Evolutionary conservation across 768 basidiomycete species (phyloP).

Genomic region (Suillus fuscotomentosus): DNA sequence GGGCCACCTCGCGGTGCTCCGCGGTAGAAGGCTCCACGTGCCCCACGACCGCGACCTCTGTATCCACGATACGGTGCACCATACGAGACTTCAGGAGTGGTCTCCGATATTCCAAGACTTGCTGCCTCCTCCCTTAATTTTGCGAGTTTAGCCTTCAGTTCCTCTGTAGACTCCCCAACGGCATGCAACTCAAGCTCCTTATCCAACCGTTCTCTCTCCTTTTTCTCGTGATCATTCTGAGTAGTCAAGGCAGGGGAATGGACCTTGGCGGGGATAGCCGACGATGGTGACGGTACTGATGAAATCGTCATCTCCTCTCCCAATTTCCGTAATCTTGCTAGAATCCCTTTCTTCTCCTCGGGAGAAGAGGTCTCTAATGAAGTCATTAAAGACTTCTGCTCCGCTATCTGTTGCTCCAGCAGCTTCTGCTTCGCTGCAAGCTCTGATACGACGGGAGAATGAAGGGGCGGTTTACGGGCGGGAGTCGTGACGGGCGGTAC

Average conservation of each 20-base stretch:
- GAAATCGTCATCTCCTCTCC: slow-evolving; percentile 72
- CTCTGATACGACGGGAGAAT: slow-evolving; percentile 40
- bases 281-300: slow-evolving; percentile 22
- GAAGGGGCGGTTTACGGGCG: slow-evolving; percentile 36
- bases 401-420: slow-evolving; percentile 78
- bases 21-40: slow-evolving; percentile 56
- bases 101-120: slow-evolving; percentile 65
- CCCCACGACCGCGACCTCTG: slow-evolving; percentile 64
- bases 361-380: slow-evolving; percentile 59
- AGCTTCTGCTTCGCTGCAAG: slow-evolving; percentile 75
- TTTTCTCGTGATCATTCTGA: slow-evolving; percentile 46
- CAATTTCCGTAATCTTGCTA: slow-evolving; percentile 72
- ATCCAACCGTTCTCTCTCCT: slow-evolving; percentile 70
- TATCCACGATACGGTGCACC: slow-evolving; percentile 59
- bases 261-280: slow-evolving; percentile 28
- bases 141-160: slow-evolving; percentile 71
- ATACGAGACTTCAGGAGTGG: slow-evolving; percentile 33
- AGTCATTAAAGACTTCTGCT: slow-evolving; percentile 85
- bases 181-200: slow-evolving; percentile 76
- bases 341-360: slow-evolving; percentile 78
- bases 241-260: slow-evolving; percentile 24
- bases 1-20: slow-evolving; percentile 63
- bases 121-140: slow-evolving; percentile 82
- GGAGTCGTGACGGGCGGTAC: slow-evolving; percentile 11
- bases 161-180: slow-evolving; percentile 56